phyloP scores from a whole-genome alignment of 345 rosid species.

The Sisymbrium irio region DNA sequence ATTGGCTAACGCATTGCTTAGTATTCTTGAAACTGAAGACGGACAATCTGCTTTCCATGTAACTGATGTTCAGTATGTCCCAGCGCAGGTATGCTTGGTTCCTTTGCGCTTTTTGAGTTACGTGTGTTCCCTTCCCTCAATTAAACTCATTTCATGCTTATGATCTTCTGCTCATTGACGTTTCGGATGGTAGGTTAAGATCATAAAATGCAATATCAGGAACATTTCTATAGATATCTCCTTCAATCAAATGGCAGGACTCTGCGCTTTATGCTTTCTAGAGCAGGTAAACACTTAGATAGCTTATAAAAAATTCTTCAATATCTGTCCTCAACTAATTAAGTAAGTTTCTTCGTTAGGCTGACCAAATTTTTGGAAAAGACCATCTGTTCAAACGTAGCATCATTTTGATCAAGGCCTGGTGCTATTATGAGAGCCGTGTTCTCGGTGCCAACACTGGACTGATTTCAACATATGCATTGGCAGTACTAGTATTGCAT shows the following conservation, averaged over 20 bases:
- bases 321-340: neutral
- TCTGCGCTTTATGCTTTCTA: slow-evolving; percentile 66
- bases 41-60: slow-evolving; percentile 42
- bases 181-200: slow-evolving; percentile 60
- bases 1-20: slow-evolving; percentile 43
- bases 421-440: slow-evolving; percentile 94
- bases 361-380: slow-evolving; percentile 56
- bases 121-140: neutral
- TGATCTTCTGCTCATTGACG: neutral
- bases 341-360: slow-evolving; percentile 43
- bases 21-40: slow-evolving; percentile 46
- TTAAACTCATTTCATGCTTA: neutral
- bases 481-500: slow-evolving; percentile 66
- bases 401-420: slow-evolving; percentile 70
- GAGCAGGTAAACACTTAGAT: slow-evolving; percentile 51
- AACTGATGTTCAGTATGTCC: slow-evolving; percentile 59
- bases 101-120: neutral
- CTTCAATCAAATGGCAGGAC: slow-evolving; percentile 77
- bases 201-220: slow-evolving; percentile 59
- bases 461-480: slow-evolving; percentile 77
- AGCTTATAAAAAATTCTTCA: neutral
- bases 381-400: slow-evolving; percentile 82
- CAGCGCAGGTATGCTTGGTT: slow-evolving; percentile 61
- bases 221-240: slow-evolving; percentile 69
- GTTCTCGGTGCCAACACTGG: slow-evolving; percentile 83